phyloP scores from a whole-genome alignment of 805 yeast genomes.

The Candida silvicultrix region DNA sequence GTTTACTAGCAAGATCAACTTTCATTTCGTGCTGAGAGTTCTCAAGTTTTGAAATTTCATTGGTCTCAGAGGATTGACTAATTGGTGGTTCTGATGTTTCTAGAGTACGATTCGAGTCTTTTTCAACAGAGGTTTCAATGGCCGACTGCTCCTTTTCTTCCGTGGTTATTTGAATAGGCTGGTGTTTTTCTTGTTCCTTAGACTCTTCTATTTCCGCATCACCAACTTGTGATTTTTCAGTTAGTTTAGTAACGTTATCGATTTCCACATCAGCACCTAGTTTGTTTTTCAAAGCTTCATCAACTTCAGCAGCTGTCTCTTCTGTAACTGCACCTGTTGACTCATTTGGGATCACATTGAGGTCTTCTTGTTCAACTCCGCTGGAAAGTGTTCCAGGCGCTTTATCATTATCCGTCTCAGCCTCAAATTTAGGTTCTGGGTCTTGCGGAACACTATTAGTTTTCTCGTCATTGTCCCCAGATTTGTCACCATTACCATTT shows the following conservation, averaged over 20 bases:
- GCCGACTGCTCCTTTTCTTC: not conserved
- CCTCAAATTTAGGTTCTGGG: not conserved
- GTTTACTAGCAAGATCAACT: not conserved
- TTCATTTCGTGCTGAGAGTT: slow-evolving; percentile 4
- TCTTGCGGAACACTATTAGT: not conserved
- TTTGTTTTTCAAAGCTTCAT: not conserved
- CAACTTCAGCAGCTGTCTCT: not conserved
- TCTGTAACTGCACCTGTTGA: not conserved
- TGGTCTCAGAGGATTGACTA: slow-evolving; percentile 6
- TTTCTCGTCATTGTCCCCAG: not conserved
- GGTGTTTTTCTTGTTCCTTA: not conserved
- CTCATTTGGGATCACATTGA: not conserved
- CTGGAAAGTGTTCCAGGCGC: not conserved
- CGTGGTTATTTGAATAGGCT: not conserved
- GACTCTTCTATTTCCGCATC: not conserved
- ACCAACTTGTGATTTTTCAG: not conserved
- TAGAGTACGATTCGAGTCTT: not conserved
- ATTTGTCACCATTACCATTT: slow-evolving; percentile 1
- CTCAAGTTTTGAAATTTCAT: not conserved
- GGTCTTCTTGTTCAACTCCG: not conserved
- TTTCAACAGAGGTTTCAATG: not conserved
- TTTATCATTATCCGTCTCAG: not conserved
- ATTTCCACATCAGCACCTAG: not conserved
- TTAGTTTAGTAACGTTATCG: not conserved
- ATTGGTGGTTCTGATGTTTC: slow-evolving; percentile 4